Evolutionary conservation across 306 rosid genomes (phyloP), one percentile per base, ranked within the genome.

Genomic region (Bauhinia variegata): DNA sequence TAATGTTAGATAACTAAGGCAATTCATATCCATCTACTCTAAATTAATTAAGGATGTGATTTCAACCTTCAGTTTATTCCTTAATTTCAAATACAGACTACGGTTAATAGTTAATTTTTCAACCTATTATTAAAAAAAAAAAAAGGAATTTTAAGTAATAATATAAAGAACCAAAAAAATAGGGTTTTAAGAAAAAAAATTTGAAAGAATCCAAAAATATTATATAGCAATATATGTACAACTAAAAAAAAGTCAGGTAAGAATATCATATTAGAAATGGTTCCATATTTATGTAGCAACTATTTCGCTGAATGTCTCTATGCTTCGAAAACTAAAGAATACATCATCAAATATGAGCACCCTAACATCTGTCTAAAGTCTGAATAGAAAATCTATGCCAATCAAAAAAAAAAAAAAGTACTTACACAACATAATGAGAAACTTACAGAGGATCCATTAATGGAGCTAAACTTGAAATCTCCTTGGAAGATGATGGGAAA

Each of bases 361-460:
- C 49, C 3, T 1, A n/a, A 65, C 54, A 48, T 36, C 16, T 34
- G 11, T 14, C 13, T 11, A 44, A 44, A 44, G 11, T 11, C 50
- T 44, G 19, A 50, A 36, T 15, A 30, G 43, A 23, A 28, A 12
- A 19, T 52, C 4, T 17, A 31, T 14, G 47, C 30, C 34, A 11
- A 50, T 7, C 60, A 79, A 70, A 67, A 54, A 14, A 74, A 71
- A 64, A 15, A 8, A 16, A 54, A 38, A 44, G 34, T 44, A 39
- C 70, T 59, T 10, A 14, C 14, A 68, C 13, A 63, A 57, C 58
- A 79, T 62, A 63, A 63, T 55, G 18, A 73, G 31, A 67, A 74
- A 81, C 97, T 84, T 85, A 95, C 99, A 95, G 77, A 55, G 97
- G 99, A 80, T 95, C 99, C 88, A 86, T 86, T 65, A 90, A 69